Conservation (phyloP, 176 grass and related monocot genomes). For the Hordeum vulgare region MorexV3_pseudomolecules_assembly NC_058518.1:395865685-395866184, state of each 20-base stretch:
- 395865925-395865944: background rate
- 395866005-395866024: background rate
- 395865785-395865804: background rate
- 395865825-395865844: background rate
- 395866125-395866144: conserved; percentile 52
- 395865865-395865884: background rate
- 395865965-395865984: background rate
- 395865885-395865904: background rate
- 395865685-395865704: background rate
- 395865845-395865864: conserved; percentile 1
- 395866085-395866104: conserved; percentile 65
- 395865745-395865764: background rate
- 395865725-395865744: background rate
- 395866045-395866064: conserved; percentile 44
- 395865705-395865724: background rate
- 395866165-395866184: conserved; percentile 84
- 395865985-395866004: background rate
- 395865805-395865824: background rate
- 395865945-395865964: background rate
- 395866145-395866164: conserved; percentile 59
- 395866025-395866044: background rate
- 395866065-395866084: conserved; percentile 29
- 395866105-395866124: conserved; percentile 63
- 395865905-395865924: background rate
- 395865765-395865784: background rate